These are phyloP conservation scores for Diaporthe destruens DNA, from an alignment of 2,329 filamentous ascomycete genomes.

Conservation along the genomic window DNA sequence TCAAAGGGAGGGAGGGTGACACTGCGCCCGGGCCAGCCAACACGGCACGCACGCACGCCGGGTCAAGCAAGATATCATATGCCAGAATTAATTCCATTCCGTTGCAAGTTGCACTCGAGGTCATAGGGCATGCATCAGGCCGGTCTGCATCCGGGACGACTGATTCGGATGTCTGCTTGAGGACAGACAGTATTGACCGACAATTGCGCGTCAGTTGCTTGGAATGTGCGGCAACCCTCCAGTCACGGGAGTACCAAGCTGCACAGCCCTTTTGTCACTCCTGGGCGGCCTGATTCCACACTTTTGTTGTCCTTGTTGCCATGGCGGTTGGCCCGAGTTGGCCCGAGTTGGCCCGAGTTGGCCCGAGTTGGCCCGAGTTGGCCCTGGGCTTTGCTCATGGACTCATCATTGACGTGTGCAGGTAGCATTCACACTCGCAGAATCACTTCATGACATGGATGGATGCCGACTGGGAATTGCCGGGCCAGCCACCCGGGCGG, in stretches of 20 bases:
- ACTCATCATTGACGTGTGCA: conserved; percentile 20
- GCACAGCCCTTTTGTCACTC: not conserved
- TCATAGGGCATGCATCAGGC: conserved; percentile 3
- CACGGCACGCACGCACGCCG: not conserved
- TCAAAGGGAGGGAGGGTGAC: conserved; percentile 7
- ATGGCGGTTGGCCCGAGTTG: not conserved
- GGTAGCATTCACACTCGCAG: not conserved
- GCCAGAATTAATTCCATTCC: too few relatives aligned
- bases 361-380: not conserved
- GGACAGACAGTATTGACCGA: not conserved
- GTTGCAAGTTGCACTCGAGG: not conserved
- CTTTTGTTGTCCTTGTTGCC: conserved; percentile 5
- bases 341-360: too few relatives aligned
- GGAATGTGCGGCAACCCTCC: conserved; percentile 1
- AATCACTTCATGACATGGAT: conserved; percentile 19
- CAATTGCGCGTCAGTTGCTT: not conserved
- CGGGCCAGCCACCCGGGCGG: conserved; percentile 27
- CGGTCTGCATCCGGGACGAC: conserved; percentile 9
- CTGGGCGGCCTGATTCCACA: not conserved
- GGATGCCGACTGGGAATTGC: conserved; percentile 14
- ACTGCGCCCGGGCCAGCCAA: not conserved
- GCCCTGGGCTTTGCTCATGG: conserved; percentile 6
- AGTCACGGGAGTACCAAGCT: conserved; percentile 4
- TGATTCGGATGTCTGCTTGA: not conserved
- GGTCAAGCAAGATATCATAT: not conserved